Evolutionary conservation across 495 filamentous ascomycete genomes (phyloP).

Genomic region (Penicillium roqueforti): DNA sequence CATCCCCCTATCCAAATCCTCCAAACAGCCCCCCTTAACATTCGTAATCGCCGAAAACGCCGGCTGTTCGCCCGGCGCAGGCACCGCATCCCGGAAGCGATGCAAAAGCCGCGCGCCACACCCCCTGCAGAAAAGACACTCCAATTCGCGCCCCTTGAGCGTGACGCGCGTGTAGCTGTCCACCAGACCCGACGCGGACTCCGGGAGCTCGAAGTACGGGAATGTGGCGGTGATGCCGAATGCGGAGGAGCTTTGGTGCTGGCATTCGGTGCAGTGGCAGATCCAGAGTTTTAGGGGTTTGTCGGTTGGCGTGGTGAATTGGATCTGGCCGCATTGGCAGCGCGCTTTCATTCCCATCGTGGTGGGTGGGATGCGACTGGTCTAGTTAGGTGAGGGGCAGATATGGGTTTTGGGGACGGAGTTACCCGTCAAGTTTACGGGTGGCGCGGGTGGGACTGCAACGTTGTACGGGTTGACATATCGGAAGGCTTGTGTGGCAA

Average conservation of each 20-base stretch:
- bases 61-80: constrained; percentile 18
- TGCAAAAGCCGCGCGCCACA: constrained; percentile 59
- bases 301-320: constrained; percentile 51
- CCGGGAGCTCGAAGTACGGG: constrained; percentile 51
- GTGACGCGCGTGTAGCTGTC: constrained; percentile 44
- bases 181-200: constrained; percentile 33
- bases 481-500: no score
- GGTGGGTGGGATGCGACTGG: background rate
- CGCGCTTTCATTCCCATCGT: constrained; percentile 50
- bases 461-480: no score
- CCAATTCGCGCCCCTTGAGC: constrained; percentile 39
- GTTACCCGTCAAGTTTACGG: no score
- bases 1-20: constrained; percentile 42
- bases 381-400: background rate
- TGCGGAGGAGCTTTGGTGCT: constrained; percentile 61
- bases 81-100: constrained; percentile 44
- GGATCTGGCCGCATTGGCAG: constrained; percentile 60
- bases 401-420: no score
- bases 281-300: constrained; percentile 56
- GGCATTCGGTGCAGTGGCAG: constrained; percentile 67
- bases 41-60: constrained; percentile 36
- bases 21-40: constrained; percentile 60
- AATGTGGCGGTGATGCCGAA: constrained; percentile 67
- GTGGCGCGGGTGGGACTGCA: no score
- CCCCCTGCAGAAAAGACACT: constrained; percentile 57